A percentile compares a stretch with the other conserved stretches of the same genome.
phyloP scores from a whole-genome alignment of 805 yeast genomes.

The Saturnispora galanensis region DNA sequence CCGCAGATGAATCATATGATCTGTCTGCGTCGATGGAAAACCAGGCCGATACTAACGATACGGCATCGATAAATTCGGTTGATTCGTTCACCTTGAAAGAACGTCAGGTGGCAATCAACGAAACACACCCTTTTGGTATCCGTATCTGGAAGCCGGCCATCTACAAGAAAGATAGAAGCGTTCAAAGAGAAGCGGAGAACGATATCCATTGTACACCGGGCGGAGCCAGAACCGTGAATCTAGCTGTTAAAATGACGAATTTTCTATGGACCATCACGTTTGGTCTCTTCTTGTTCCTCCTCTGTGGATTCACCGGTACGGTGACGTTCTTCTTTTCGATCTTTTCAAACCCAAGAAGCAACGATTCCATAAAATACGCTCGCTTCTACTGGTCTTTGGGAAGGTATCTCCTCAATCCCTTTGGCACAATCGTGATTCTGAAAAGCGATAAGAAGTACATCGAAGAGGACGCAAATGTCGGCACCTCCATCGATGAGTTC shows the following conservation, averaged over 20 bases:
- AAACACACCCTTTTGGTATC: slow-evolving; percentile 96
- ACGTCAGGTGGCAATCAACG: slow-evolving; percentile 91
- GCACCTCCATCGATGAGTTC: slow-evolving; percentile 75
- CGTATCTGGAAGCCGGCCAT: slow-evolving; percentile 98
- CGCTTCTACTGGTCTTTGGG: slow-evolving; percentile 52
- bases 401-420: slow-evolving; percentile 69
- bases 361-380: slow-evolving; percentile 52
- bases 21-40: not conserved
- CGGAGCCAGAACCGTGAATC: slow-evolving; percentile 38
- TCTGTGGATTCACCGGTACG: slow-evolving; percentile 44
- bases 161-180: slow-evolving; percentile 86
- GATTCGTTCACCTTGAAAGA: slow-evolving; percentile 86
- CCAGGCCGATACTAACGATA: slow-evolving; percentile 19
- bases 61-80: slow-evolving; percentile 35
- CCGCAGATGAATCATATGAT: not conserved
- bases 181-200: slow-evolving; percentile 80
- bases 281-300: slow-evolving; percentile 50
- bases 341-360: slow-evolving; percentile 33
- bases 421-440: slow-evolving; percentile 80
- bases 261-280: slow-evolving; percentile 62
- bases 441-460: slow-evolving; percentile 71
- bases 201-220: slow-evolving; percentile 75
- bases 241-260: slow-evolving; percentile 61
- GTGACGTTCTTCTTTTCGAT: slow-evolving; percentile 36
- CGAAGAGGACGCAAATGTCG: slow-evolving; percentile 82